Evolutionary conservation across 2,329 filamentous ascomycete genomes (phyloP).

Genomic region (Colletotrichum sp.): DNA sequence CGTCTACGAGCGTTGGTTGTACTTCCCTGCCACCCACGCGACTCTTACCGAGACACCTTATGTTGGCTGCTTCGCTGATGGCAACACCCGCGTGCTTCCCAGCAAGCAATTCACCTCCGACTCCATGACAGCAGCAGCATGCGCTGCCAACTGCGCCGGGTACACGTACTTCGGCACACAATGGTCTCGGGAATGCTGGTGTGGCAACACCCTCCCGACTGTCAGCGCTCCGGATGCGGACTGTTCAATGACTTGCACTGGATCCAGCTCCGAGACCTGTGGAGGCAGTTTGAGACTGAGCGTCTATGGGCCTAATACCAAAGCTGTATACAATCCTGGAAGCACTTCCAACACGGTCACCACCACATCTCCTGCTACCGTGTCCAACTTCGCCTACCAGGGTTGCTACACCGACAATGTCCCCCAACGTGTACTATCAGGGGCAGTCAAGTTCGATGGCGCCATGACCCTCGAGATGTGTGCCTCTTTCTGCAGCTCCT

Average conservation of each 20-base stretch:
- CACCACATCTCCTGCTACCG: neutral
- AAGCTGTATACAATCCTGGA: neutral
- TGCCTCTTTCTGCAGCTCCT: conserved; percentile 36
- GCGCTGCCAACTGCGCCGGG: conserved; percentile 42
- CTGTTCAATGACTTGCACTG: conserved; percentile 44
- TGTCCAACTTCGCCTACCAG: neutral
- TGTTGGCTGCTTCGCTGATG: neutral
- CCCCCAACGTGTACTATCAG: conserved; percentile 38
- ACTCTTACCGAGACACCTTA: neutral
- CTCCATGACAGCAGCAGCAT: conserved; percentile 40
- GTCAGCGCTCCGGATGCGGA: conserved; percentile 34
- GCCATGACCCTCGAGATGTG: conserved; percentile 38
- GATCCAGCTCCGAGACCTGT: conserved; percentile 39
- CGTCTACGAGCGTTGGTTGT: neutral
- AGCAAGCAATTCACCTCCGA: conserved; percentile 32
- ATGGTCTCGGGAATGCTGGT: conserved; percentile 46
- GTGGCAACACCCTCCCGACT: conserved; percentile 40
- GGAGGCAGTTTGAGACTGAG: conserved; percentile 42
- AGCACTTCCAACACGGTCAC: neutral
- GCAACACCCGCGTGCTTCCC: conserved; percentile 29
- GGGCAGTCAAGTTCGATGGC: conserved; percentile 43
- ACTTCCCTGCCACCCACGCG: neutral
- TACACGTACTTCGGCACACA: conserved; percentile 50
- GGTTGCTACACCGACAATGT: neutral
- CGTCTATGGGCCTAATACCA: conserved; percentile 25